Conservation (phyloP, 2,329 filamentous ascomycete genomes). For the Phialocephala sp. region DNA sequence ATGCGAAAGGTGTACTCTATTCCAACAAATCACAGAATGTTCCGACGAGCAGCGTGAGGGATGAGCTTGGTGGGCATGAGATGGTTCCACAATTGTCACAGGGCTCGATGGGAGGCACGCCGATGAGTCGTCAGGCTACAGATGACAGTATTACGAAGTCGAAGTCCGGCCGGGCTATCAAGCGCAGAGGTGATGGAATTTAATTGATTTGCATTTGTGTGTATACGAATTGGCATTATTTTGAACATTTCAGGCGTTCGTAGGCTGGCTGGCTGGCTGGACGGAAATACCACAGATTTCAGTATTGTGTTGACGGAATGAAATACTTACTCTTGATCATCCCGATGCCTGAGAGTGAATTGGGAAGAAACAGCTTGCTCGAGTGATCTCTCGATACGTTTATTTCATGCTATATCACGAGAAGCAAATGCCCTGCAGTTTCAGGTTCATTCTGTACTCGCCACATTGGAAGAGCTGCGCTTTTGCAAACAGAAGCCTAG, state of each 20-base stretch:
- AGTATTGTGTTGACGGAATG: neutral
- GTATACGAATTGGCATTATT: neutral
- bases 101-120: slow-evolving; percentile 23
- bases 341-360: neutral
- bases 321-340: neutral
- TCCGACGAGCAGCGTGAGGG: slow-evolving; percentile 25
- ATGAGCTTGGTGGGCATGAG: slow-evolving; percentile 27
- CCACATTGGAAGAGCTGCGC: too few species aligned
- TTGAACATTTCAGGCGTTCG: neutral
- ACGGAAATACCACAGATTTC: slow-evolving; percentile 7
- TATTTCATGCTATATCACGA: too few species aligned
- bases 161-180: neutral
- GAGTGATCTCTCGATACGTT: neutral
- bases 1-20: neutral
- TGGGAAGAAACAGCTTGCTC: neutral
- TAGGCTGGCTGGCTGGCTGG: neutral
- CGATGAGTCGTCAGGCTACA: slow-evolving; percentile 23
- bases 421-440: too few species aligned
- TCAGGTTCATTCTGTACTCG: too few species aligned
- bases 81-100: slow-evolving; percentile 29
- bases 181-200: neutral
- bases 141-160: slow-evolving; percentile 21
- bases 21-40: neutral
- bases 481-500: too few species aligned
- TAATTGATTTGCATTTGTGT: neutral